Percentiles rank a stretch among this genome's conserved stretches.
Conservation (phyloP, 192 early-diverging fungal species). For the Blastocladiella britannica region DNA sequence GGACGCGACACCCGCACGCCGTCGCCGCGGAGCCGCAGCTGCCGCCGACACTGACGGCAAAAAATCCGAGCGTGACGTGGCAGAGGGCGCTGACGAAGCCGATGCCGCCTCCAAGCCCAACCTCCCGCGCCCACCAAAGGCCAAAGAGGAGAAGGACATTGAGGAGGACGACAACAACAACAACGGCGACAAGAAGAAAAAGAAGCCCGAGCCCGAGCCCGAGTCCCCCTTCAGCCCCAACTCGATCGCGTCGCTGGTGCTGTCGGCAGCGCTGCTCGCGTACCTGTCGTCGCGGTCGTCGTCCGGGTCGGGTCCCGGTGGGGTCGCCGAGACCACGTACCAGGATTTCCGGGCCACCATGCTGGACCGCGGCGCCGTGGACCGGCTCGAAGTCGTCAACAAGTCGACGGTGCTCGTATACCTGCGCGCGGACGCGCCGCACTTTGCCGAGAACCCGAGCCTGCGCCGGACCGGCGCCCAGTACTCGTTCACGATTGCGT, state of each 20-base stretch:
- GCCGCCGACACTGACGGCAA: no score
- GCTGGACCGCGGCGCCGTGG: conserved; percentile 80
- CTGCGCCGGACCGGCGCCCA: neutral
- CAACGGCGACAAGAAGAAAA: conserved; percentile 3
- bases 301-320: conserved; percentile 1
- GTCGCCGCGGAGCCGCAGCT: no score
- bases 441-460: conserved; percentile 5
- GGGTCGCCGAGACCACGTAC: conserved; percentile 53
- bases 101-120: neutral
- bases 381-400: conserved; percentile 75
- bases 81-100: no score
- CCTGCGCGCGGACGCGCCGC: conserved; percentile 39
- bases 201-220: conserved; percentile 6
- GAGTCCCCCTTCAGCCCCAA: conserved; percentile 12
- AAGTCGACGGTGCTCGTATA: conserved; percentile 61
- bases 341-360: conserved; percentile 76
- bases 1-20: no score
- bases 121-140: neutral
- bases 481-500: conserved; percentile 80
- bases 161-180: conserved; percentile 8
- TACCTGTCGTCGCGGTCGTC: conserved; percentile 10
- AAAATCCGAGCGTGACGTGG: no score
- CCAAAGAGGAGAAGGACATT: conserved; percentile 4
- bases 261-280: conserved; percentile 3
- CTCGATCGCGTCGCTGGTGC: conserved; percentile 3